These are phyloP conservation scores for Aspergillus egyptiacus DNA, from an alignment of 495 filamentous ascomycete genomes.

Conservation along the genomic window DNA sequence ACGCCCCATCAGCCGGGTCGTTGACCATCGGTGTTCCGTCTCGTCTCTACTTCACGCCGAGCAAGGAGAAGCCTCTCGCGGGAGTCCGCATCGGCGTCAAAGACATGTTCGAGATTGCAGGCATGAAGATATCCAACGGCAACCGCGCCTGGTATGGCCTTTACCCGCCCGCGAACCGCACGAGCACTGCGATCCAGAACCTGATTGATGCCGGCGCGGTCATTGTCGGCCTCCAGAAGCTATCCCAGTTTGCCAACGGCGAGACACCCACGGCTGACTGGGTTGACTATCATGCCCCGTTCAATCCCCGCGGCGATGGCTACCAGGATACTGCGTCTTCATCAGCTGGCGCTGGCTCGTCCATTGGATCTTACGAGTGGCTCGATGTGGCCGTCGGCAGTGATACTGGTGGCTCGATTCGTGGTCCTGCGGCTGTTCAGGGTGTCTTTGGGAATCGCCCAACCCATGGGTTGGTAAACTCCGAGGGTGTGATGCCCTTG, in stretches of 20 bases:
- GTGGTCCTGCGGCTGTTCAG: constrained; percentile 27
- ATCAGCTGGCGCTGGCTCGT: constrained; percentile 30
- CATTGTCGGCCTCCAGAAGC: constrained; percentile 25
- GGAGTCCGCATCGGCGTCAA: constrained; percentile 28
- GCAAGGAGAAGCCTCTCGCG: constrained; percentile 17
- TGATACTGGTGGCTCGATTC: constrained; percentile 40
- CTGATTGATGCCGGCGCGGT: constrained; percentile 24
- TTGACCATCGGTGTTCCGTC: too few species aligned
- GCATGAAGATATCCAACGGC: constrained; percentile 23
- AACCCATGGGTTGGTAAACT: constrained; percentile 17
- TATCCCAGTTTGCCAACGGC: constrained; percentile 27
- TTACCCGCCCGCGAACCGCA: too few species aligned
- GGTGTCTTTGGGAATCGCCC: constrained; percentile 32
- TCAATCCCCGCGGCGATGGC: constrained; percentile 40
- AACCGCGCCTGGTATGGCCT: constrained; percentile 21
- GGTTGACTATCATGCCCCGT: constrained; percentile 34
- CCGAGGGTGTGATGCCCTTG: constrained; percentile 37
- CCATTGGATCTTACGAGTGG: constrained; percentile 36
- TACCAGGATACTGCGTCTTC: constrained; percentile 34
- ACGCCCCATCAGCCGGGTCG: too few species aligned
- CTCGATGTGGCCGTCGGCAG: constrained; percentile 42
- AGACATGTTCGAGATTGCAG: constrained; percentile 29
- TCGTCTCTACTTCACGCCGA: not conserved
- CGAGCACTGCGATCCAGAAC: too few species aligned
- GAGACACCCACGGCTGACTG: constrained; percentile 18